phyloP scores from a whole-genome alignment of 1,284 basidiomycete species.

The Rhodotorula sp. region DNA sequence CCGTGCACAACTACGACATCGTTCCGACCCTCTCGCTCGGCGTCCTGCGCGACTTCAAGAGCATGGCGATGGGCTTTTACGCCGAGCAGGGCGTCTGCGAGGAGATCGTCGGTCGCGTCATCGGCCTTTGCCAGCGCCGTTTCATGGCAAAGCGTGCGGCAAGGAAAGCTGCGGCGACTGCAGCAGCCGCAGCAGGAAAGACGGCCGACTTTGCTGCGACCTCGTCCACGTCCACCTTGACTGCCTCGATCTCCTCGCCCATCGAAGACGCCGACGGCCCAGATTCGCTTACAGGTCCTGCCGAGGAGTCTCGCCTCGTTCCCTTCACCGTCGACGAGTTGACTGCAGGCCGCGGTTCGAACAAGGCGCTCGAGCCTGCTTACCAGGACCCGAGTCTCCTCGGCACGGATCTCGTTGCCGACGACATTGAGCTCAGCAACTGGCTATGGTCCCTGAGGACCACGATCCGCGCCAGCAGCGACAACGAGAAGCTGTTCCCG shows the following conservation, averaged over 20 bases:
- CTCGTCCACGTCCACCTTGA: not conserved
- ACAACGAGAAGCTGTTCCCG: slow-evolving; percentile 54
- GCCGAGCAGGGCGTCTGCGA: slow-evolving; percentile 54
- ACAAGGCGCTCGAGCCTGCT: slow-evolving; percentile 40
- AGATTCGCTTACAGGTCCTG: slow-evolving; percentile 20
- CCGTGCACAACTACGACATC: slow-evolving; percentile 54
- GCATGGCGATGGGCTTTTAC: slow-evolving; percentile 53
- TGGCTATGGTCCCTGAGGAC: slow-evolving; percentile 54
- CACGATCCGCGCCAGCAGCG: slow-evolving; percentile 54
- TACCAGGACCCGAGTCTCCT: slow-evolving; percentile 47
- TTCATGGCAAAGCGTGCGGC: slow-evolving; percentile 27
- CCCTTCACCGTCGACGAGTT: slow-evolving; percentile 29
- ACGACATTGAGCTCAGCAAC: slow-evolving; percentile 47
- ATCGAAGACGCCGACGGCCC: not conserved
- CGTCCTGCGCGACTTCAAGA: slow-evolving; percentile 56
- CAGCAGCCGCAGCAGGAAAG: not conserved
- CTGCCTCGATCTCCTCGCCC: not conserved
- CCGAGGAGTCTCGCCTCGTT: slow-evolving; percentile 32
- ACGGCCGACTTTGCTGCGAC: not conserved
- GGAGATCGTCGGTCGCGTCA: slow-evolving; percentile 56
- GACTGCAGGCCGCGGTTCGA: slow-evolving; percentile 35
- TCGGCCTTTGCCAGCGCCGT: slow-evolving; percentile 46
- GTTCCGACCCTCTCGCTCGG: slow-evolving; percentile 55
- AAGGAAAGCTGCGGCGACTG: not conserved
- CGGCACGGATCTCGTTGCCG: slow-evolving; percentile 25